These are phyloP conservation scores for Beauveria sp. DNA, from an alignment of 2,329 filamentous ascomycete species.

Conservation along the genomic window DNA sequence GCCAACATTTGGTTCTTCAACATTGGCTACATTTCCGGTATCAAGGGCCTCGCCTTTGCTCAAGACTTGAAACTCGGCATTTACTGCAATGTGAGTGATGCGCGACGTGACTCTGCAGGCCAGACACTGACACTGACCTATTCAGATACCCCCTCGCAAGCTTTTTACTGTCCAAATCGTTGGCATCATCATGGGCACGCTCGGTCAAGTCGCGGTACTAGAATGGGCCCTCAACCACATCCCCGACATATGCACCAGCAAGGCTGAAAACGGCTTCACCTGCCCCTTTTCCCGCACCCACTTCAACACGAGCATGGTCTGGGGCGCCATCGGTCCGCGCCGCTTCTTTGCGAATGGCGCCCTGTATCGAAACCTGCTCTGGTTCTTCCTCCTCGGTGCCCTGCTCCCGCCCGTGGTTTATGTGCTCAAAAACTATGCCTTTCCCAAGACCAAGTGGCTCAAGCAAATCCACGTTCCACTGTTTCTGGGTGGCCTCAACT, in stretches of 20 bases:
- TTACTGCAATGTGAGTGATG: conserved; percentile 25
- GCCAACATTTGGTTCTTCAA: conserved; percentile 32
- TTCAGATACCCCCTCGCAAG: conserved; percentile 33
- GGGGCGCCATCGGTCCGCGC: conserved; percentile 49
- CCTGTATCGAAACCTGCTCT: conserved; percentile 42
- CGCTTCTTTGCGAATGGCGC: conserved; percentile 46
- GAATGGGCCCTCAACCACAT: conserved; percentile 38
- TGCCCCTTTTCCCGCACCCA: conserved; percentile 28
- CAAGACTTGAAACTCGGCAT: conserved; percentile 40
- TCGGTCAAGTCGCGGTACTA: conserved; percentile 35
- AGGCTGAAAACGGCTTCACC: conserved; percentile 40
- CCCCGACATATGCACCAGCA: conserved; percentile 36
- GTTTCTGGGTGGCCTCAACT: conserved; percentile 25
- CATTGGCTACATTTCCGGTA: conserved; percentile 32
- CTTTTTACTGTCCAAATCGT: conserved; percentile 37
- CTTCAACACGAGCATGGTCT: conserved; percentile 48
- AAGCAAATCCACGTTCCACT: conserved; percentile 23
- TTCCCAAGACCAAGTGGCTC: conserved; percentile 20
- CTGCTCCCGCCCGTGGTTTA: conserved; percentile 40
- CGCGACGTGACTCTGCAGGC: not conserved
- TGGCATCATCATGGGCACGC: conserved; percentile 34
- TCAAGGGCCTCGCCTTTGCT: conserved; percentile 33
- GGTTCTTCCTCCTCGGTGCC: conserved; percentile 47
- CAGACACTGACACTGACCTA: conserved; percentile 8
- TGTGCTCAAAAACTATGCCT: conserved; percentile 20